phyloP scores from a whole-genome alignment of 441 rosid species.

The Sinapis alba region DNA sequence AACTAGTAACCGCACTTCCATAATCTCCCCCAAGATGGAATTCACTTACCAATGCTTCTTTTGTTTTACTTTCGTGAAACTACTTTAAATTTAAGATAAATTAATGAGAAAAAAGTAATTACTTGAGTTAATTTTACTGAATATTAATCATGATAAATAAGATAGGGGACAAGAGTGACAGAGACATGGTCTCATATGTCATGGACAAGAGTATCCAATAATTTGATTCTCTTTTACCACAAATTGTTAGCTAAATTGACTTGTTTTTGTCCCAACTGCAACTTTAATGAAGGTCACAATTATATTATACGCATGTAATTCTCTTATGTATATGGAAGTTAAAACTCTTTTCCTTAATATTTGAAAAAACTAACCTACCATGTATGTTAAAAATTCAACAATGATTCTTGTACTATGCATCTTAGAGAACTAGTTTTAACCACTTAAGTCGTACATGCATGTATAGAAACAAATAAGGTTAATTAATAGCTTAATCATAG shows the following conservation, averaged over 20 bases:
- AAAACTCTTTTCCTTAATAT: not conserved
- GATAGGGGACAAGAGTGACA: slow-evolving; percentile 43
- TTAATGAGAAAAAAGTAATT: slow-evolving; percentile 22
- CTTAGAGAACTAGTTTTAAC: not conserved
- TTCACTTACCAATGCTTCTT: slow-evolving; percentile 7
- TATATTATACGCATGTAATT: not conserved
- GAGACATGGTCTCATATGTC: slow-evolving; percentile 40
- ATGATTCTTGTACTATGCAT: not conserved
- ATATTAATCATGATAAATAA: slow-evolving; percentile 29
- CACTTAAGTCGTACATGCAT: not conserved
- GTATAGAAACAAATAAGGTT: not conserved
- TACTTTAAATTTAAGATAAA: not conserved
- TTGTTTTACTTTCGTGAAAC: slow-evolving; percentile 17
- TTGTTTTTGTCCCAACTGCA: slow-evolving; percentile 17
- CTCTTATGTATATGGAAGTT: not conserved
- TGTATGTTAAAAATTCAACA: slow-evolving; percentile 1
- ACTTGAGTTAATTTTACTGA: slow-evolving; percentile 33
- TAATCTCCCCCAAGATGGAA: slow-evolving; percentile 1
- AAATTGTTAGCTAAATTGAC: slow-evolving; percentile 1
- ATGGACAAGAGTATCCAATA: slow-evolving; percentile 42
- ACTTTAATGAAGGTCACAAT: not conserved
- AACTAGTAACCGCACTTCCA: not conserved
- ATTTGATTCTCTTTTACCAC: slow-evolving; percentile 36
- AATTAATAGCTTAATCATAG: slow-evolving; percentile 33
- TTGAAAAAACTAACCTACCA: not conserved